phyloP scores from a whole-genome alignment of 176 grass and related monocot species.

The Pontederia crassipes region DNA sequence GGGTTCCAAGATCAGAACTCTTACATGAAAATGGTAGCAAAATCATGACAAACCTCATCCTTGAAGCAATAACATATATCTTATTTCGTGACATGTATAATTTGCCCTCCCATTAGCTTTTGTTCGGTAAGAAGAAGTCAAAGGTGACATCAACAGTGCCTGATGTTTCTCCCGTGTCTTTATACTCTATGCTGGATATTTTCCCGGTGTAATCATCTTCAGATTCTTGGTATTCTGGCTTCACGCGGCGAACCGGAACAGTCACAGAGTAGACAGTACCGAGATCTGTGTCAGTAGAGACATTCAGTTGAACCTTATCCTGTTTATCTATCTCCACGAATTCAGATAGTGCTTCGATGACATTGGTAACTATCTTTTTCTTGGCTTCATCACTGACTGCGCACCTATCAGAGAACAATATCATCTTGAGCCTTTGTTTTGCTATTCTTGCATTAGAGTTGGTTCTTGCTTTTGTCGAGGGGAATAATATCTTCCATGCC shows the following conservation, averaged over 20 bases:
- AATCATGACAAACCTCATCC: neutral
- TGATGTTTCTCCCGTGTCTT: constrained; percentile 67
- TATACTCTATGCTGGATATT: constrained; percentile 68
- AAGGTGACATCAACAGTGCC: constrained; percentile 80
- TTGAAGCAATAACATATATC: neutral
- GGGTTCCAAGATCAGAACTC: neutral
- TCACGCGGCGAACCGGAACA: constrained; percentile 68
- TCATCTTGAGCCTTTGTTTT: constrained; percentile 95
- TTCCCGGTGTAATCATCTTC: constrained; percentile 83
- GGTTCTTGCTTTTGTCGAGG: constrained; percentile 34
- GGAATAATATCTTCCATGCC: constrained; percentile 80
- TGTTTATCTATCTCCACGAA: constrained; percentile 89
- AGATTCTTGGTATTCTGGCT: constrained; percentile 80
- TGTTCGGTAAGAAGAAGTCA: constrained; percentile 66
- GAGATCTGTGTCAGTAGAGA: constrained; percentile 69
- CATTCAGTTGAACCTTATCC: constrained; percentile 87
- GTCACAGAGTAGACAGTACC: constrained; percentile 81
- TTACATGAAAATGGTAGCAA: neutral
- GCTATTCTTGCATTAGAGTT: constrained; percentile 85
- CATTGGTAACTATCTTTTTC: constrained; percentile 76
- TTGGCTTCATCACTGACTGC: constrained; percentile 88
- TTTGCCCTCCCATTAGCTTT: constrained; percentile 22
- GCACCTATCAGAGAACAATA: constrained; percentile 87
- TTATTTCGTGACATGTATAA: neutral
- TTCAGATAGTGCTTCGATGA: constrained; percentile 59